Evolutionary conservation across 441 rosid species (phyloP).

Genomic region (Gossypium aridum): DNA sequence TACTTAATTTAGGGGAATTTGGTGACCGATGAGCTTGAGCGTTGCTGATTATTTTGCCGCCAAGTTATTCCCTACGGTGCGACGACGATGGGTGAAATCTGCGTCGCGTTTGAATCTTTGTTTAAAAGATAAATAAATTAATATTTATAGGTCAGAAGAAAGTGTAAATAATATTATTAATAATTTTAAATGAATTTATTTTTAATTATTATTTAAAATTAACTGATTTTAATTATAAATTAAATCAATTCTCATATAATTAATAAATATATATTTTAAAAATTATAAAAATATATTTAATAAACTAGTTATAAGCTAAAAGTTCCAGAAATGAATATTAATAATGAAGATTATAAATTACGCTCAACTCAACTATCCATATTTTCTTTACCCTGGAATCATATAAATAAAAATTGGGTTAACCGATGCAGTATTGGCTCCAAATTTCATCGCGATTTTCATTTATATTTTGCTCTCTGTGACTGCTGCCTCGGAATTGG

Average conservation of each 20-base stretch:
- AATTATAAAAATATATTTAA: too few species aligned
- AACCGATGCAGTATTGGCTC: neutral
- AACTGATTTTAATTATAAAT: too few species aligned
- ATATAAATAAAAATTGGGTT: neutral
- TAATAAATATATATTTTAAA: too few species aligned
- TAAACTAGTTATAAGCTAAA: too few species aligned
- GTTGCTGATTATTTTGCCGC: neutral
- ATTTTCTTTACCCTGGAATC: neutral
- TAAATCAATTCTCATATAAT: too few species aligned
- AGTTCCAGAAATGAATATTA: slow-evolving; percentile 10
- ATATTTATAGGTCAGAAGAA: too few species aligned
- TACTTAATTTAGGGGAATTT: neutral
- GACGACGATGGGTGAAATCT: neutral
- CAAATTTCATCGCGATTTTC: neutral
- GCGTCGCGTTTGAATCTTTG: neutral
- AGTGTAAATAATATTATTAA: too few species aligned
- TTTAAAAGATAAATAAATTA: too few species aligned
- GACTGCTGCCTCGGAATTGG: neutral
- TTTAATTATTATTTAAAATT: too few species aligned
- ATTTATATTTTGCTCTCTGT: neutral
- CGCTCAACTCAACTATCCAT: neutral
- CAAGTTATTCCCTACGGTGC: neutral
- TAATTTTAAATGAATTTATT: too few species aligned
- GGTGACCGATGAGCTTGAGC: neutral
- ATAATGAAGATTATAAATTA: neutral